phyloP scores from a whole-genome alignment of 441 rosid species.

The Populus hybrid region DNA sequence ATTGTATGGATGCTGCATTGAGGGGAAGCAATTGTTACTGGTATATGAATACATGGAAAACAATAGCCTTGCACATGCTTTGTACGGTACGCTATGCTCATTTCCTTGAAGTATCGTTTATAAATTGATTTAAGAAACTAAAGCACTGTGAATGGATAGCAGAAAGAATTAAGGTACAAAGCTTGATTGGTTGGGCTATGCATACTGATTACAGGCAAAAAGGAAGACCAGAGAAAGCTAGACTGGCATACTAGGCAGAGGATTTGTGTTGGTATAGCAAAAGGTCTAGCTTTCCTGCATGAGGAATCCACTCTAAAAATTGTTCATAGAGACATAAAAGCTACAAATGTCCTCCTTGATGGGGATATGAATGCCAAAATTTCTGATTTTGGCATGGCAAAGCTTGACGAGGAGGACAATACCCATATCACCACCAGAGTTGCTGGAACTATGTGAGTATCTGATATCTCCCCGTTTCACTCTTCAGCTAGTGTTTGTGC shows the following conservation, averaged over 20 bases:
- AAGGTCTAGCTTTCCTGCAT: conserved; percentile 70
- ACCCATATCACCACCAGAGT: conserved; percentile 78
- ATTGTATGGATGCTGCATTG: conserved; percentile 53
- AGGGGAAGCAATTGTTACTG: conserved; percentile 50
- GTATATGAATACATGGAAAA: conserved; percentile 61
- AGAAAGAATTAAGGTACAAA: background rate
- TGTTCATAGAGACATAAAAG: conserved; percentile 81
- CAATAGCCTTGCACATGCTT: conserved; percentile 48
- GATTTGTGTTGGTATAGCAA: conserved; percentile 61
- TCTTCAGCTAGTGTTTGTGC: background rate
- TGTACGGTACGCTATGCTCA: conserved; percentile 38
- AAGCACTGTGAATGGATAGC: background rate
- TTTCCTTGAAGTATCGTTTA: background rate
- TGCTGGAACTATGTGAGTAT: conserved; percentile 73
- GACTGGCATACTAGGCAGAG: conserved; percentile 64
- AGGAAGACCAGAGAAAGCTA: conserved; percentile 47
- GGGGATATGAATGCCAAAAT: conserved; percentile 61
- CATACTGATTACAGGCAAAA: conserved; percentile 13
- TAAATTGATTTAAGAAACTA: background rate
- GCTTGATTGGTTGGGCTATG: background rate
- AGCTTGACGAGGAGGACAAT: conserved; percentile 75
- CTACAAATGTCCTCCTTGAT: conserved; percentile 81
- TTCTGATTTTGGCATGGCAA: conserved; percentile 80
- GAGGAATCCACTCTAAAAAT: conserved; percentile 72
- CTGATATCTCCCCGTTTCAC: background rate